phyloP scores from a whole-genome alignment of 306 rosid species.

The Arachis hypogaea region DNA sequence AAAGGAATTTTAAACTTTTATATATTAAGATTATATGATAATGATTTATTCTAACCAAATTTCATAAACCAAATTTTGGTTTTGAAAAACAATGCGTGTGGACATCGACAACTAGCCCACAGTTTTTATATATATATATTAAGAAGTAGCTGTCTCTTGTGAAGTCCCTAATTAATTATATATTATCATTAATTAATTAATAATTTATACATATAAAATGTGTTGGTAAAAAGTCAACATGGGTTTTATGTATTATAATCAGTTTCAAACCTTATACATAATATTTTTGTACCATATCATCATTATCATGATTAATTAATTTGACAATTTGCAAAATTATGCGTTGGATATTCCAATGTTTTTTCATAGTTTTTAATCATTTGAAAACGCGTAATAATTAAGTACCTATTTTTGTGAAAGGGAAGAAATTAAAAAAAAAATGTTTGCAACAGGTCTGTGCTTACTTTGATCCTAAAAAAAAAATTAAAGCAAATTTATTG shows the following conservation, averaged over 20 bases:
- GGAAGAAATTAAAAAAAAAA: neutral
- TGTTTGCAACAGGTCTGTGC: neutral
- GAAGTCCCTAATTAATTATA: neutral
- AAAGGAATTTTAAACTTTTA: neutral
- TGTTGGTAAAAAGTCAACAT: slow-evolving; percentile 25
- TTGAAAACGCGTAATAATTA: neutral
- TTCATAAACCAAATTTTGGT: neutral
- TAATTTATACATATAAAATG: slow-evolving; percentile 18
- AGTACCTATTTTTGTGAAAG: slow-evolving; percentile 9
- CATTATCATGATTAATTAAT: slow-evolving; percentile 26
- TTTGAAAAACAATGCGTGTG: neutral
- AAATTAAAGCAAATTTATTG: neutral
- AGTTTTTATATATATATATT: neutral
- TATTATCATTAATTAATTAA: too few species aligned
- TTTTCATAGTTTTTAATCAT: slow-evolving; percentile 2
- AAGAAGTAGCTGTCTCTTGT: neutral
- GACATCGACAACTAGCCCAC: neutral
- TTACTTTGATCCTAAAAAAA: slow-evolving; percentile 21
- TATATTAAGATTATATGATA: neutral
- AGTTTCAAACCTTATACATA: slow-evolving; percentile 27
- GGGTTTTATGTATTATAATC: slow-evolving; percentile 19
- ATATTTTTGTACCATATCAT: neutral
- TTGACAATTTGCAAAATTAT: slow-evolving; percentile 38
- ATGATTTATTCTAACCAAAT: neutral
- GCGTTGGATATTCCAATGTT: slow-evolving; percentile 36